Conservation (phyloP, 2,329 filamentous ascomycete species). For the Thelonectria blattea region DNA sequence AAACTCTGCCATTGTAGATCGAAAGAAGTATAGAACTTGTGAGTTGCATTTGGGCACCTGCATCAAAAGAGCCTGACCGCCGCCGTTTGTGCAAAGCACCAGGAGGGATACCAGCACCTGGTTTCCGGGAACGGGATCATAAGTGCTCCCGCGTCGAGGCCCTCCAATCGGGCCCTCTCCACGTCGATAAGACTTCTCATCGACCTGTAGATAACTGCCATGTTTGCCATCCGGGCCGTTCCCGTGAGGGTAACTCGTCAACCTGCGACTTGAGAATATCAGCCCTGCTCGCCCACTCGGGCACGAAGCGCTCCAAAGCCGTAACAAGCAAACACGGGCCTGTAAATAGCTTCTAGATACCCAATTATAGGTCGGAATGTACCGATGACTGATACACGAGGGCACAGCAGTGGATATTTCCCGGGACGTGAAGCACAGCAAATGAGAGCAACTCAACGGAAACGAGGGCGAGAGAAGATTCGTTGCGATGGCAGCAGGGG, state of each 20-base stretch:
- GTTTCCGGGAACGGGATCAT: slow-evolving; percentile 23
- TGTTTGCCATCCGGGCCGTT: background rate
- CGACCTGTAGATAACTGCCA: background rate
- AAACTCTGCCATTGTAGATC: background rate
- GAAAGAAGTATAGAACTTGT: background rate
- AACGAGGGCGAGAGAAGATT: background rate
- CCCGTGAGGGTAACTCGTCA: background rate
- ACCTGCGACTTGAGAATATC: background rate
- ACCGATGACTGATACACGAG: background rate
- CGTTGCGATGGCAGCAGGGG: background rate
- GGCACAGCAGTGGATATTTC: slow-evolving; percentile 23
- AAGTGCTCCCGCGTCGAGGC: slow-evolving; percentile 27
- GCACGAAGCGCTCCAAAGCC: slow-evolving; percentile 1
- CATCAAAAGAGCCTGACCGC: slow-evolving; percentile 16
- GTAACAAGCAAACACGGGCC: slow-evolving; percentile 17
- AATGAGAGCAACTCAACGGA: background rate
- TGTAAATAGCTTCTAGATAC: slow-evolving; percentile 29
- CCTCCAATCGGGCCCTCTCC: background rate
- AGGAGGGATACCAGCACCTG: background rate
- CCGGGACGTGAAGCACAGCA: slow-evolving; percentile 7
- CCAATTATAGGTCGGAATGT: background rate
- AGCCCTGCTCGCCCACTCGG: background rate
- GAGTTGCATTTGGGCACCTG: slow-evolving; percentile 4
- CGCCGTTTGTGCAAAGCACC: slow-evolving; percentile 21
- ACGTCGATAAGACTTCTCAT: background rate